Percentiles rank a stretch among this genome's conserved stretches.
Evolutionary conservation across 495 filamentous ascomycete genomes (phyloP).

Genomic region (Penicillium waksmanii): DNA sequence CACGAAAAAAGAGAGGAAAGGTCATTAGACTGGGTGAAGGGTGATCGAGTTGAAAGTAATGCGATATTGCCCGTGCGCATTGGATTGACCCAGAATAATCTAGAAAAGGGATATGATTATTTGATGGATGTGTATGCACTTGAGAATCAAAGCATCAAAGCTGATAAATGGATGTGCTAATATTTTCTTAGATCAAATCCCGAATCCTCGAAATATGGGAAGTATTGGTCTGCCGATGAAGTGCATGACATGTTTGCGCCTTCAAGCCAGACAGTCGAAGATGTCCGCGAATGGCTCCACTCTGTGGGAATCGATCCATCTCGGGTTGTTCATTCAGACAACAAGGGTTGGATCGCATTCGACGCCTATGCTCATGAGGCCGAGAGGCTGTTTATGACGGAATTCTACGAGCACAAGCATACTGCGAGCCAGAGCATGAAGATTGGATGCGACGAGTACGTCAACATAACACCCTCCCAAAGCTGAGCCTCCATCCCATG

Average conservation of each 20-base stretch:
- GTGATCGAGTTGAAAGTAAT: slow-evolving; percentile 32
- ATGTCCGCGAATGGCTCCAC: slow-evolving; percentile 51
- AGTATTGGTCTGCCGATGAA: slow-evolving; percentile 61
- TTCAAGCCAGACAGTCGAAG: slow-evolving; percentile 45
- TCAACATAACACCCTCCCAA: background rate
- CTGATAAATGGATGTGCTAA: slow-evolving; percentile 9
- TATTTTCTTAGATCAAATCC: slow-evolving; percentile 62
- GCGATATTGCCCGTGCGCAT: slow-evolving; percentile 35
- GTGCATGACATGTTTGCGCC: slow-evolving; percentile 60
- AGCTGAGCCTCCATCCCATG: background rate
- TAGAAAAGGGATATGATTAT: slow-evolving; percentile 32
- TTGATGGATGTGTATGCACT: slow-evolving; percentile 30
- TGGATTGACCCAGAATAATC: slow-evolving; percentile 34
- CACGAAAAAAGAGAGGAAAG: slow-evolving; percentile 40
- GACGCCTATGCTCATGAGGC: slow-evolving; percentile 58
- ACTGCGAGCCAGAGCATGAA: slow-evolving; percentile 41
- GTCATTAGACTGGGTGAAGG: slow-evolving; percentile 38
- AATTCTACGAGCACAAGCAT: slow-evolving; percentile 63
- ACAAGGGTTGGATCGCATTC: slow-evolving; percentile 60
- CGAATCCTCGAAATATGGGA: slow-evolving; percentile 61
- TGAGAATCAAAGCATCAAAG: background rate
- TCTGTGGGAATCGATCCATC: slow-evolving; percentile 50
- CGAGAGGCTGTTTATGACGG: slow-evolving; percentile 59
- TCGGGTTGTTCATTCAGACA: slow-evolving; percentile 52
- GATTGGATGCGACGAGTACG: slow-evolving; percentile 52